phyloP scores from a whole-genome alignment of 108 stramenopile genomes.

The Cyclotella choctawhatcheeana region DNA sequence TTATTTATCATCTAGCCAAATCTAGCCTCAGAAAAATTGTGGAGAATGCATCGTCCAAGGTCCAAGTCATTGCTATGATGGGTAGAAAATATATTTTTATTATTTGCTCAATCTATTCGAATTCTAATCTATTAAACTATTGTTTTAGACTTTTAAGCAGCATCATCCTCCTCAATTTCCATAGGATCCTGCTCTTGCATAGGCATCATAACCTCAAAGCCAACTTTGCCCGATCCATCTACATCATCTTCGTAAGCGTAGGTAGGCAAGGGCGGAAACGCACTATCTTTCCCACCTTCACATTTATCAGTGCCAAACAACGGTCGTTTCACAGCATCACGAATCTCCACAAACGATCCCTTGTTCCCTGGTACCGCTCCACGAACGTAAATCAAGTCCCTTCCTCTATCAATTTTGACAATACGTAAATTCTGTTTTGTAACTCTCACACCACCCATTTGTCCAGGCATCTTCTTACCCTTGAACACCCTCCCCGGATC shows the following conservation, averaged over 20 bases:
- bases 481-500: constrained; percentile 97
- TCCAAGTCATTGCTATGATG: too few relatives aligned
- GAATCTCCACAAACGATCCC: constrained; percentile 92
- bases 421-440: constrained; percentile 92
- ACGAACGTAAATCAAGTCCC: constrained; percentile 89
- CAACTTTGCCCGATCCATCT: constrained; percentile 79
- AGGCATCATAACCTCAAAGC: constrained; percentile 88
- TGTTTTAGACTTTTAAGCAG: constrained; percentile 22
- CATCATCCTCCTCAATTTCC: constrained; percentile 45
- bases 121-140: too few relatives aligned
- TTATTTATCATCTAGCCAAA: too few relatives aligned
- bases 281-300: constrained; percentile 56
- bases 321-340: constrained; percentile 91
- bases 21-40: too few relatives aligned
- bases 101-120: not conserved
- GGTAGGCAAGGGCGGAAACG: constrained; percentile 83
- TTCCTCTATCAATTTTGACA: constrained; percentile 92
- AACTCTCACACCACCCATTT: constrained; percentile 89
- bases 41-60: too few relatives aligned
- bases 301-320: constrained; percentile 80
- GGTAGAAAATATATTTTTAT: too few relatives aligned
- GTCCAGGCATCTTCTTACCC: constrained; percentile 99
- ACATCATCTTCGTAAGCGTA: constrained; percentile 80
- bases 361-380: constrained; percentile 95
- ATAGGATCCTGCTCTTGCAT: constrained; percentile 80